A percentile compares a stretch with the other conserved stretches of the same genome.
These are phyloP conservation scores for Sugiyamaella japonica DNA, from an alignment of 1,139 yeast genomes.

Conservation along the genomic window DNA sequence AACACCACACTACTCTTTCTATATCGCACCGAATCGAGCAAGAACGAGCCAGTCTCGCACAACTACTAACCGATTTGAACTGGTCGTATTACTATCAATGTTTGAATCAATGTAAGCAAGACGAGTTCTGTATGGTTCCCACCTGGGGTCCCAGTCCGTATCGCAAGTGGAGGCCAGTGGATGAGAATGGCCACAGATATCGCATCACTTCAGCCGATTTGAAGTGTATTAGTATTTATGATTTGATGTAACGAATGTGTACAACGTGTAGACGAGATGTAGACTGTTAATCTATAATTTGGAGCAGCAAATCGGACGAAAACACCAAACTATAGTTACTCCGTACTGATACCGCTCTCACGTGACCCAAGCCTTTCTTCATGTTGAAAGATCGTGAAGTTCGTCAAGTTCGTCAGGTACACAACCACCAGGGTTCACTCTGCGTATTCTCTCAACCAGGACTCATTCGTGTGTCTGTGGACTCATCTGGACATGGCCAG, in stretches of 20 bases:
- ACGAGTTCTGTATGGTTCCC: conserved; percentile 54
- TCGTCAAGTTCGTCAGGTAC: no score
- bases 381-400: no score
- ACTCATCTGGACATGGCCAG: no score
- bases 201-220: conserved; percentile 14
- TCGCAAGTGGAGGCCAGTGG: conserved; percentile 11
- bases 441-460: no score
- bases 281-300: not conserved
- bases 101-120: conserved; percentile 43
- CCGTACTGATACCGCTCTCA: no score
- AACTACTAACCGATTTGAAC: conserved; percentile 36
- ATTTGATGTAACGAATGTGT: conserved; percentile 1
- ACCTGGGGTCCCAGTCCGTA: conserved; percentile 55
- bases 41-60: conserved; percentile 22
- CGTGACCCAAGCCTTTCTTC: no score
- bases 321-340: no score
- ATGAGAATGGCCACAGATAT: conserved; percentile 12
- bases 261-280: no score
- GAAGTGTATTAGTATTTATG: conserved; percentile 16
- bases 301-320: no score
- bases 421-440: no score
- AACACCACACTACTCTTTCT: conserved; percentile 13
- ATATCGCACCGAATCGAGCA: conserved; percentile 16
- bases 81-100: conserved; percentile 52
- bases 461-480: no score